These are phyloP conservation scores for Solanum chiquidenum DNA, from an alignment of 257 asterid species.

Conservation along the genomic window DNA sequence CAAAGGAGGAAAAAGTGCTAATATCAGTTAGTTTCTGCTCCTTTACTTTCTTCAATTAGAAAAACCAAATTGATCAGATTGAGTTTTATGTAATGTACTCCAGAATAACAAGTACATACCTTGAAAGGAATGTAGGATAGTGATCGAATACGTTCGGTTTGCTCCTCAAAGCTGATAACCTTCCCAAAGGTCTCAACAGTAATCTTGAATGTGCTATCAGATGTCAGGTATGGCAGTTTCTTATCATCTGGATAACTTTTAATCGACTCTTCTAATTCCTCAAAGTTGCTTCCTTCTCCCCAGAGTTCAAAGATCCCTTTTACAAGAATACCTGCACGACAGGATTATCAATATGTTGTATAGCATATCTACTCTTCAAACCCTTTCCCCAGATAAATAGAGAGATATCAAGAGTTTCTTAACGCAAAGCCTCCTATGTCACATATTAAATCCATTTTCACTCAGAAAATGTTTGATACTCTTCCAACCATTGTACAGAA, in stretches of 20 bases:
- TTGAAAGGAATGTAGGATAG: conserved; percentile 70
- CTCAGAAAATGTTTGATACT: not conserved
- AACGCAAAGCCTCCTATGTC: not conserved
- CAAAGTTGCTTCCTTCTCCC: conserved; percentile 81
- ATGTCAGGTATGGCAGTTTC: conserved; percentile 51
- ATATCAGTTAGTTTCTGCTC: not conserved
- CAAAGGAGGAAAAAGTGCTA: not conserved
- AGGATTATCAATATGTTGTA: not conserved
- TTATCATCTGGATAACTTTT: conserved; percentile 55
- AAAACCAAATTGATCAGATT: not conserved
- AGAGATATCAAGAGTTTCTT: not conserved
- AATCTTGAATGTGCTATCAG: conserved; percentile 75
- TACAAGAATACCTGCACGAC: conserved; percentile 70
- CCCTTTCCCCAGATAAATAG: not conserved
- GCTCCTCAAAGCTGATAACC: conserved; percentile 62
- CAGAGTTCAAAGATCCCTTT: conserved; percentile 93
- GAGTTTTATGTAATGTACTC: not conserved
- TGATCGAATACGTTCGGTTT: conserved; percentile 51
- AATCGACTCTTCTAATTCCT: conserved; percentile 77
- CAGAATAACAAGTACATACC: conserved; percentile 24
- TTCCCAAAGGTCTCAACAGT: conserved; percentile 79
- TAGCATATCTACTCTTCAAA: not conserved
- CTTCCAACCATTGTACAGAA: not conserved
- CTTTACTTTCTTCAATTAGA: not conserved
- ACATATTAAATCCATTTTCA: not conserved